Percentiles rank a stretch among this genome's conserved stretches.
Conservation (phyloP, 1,284 basidiomycete species). For the Cutaneotrichosporon mucoides region DNA sequence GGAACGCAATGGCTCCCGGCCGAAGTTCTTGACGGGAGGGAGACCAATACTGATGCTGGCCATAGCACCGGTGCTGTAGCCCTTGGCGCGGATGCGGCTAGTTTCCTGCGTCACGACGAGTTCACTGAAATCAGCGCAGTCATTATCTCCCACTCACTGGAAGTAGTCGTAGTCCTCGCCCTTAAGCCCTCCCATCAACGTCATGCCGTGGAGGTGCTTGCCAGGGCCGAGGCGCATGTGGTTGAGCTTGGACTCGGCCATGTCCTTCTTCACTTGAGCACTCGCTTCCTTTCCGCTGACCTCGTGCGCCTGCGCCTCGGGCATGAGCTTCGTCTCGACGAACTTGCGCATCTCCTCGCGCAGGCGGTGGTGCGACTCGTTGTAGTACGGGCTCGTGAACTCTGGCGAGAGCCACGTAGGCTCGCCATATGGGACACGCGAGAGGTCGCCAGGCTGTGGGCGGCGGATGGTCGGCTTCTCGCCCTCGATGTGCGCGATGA, state of each 20-base stretch:
- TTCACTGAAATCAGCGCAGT: constrained; percentile 43
- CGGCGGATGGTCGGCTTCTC: constrained; percentile 59
- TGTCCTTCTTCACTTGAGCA: constrained; percentile 42
- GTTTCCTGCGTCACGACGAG: constrained; percentile 84
- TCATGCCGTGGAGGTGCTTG: constrained; percentile 73
- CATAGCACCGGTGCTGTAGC: constrained; percentile 72
- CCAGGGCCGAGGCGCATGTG: constrained; percentile 83
- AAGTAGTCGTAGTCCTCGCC: constrained; percentile 84
- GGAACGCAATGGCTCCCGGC: constrained; percentile 54
- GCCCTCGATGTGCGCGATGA: constrained; percentile 65
- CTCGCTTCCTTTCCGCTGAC: constrained; percentile 67
- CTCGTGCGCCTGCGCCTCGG: constrained; percentile 61
- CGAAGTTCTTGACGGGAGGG: constrained; percentile 60
- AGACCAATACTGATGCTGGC: constrained; percentile 68
- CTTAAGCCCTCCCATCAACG: constrained; percentile 76
- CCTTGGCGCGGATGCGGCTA: constrained; percentile 69
- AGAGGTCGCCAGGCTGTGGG: constrained; percentile 58
- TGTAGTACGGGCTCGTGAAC: constrained; percentile 80
- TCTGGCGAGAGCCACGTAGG: constrained; percentile 76
- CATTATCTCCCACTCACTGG: constrained; percentile 26
- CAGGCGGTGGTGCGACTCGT: constrained; percentile 54
- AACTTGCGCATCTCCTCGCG: constrained; percentile 54
- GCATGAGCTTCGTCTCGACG: constrained; percentile 54
- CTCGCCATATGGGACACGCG: constrained; percentile 69
- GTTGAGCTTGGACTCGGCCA: constrained; percentile 65